Percentiles rank a stretch among this genome's conserved stretches.
phyloP scores from a whole-genome alignment of 1,284 basidiomycete species.

The Butyriboletus appendiculatus region DNA sequence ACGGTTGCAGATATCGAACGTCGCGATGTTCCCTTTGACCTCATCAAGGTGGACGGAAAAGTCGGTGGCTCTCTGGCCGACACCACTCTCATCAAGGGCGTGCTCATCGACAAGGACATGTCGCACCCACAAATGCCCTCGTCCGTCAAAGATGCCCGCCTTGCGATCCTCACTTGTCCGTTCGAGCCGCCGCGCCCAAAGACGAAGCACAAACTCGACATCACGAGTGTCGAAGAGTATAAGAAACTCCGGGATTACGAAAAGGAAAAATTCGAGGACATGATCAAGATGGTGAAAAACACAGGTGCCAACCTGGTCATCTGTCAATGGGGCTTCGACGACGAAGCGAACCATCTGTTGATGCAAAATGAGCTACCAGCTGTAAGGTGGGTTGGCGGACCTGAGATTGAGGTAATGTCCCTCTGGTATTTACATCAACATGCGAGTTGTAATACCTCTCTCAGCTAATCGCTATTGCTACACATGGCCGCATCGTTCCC shows the following conservation, averaged over 20 bases:
- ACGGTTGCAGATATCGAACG: constrained; percentile 95
- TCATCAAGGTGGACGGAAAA: constrained; percentile 99
- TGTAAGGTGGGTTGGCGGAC: constrained; percentile 99
- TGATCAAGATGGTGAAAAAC: constrained; percentile 97
- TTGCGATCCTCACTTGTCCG: constrained; percentile 98
- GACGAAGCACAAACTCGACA: constrained; percentile 99
- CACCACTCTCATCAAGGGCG: constrained; percentile 91
- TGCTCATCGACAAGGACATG: constrained; percentile 99
- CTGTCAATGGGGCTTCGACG: constrained; percentile 99
- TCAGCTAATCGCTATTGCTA: constrained; percentile 96
- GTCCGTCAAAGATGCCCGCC: constrained; percentile 82
- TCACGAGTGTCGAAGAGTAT: constrained; percentile 97
- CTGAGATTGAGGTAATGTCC: constrained; percentile 87
- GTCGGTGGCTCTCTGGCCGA: constrained; percentile 97
- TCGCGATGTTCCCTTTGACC: constrained; percentile 95
- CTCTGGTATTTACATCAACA: not conserved
- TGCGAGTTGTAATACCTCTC: constrained; percentile 1
- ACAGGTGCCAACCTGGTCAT: constrained; percentile 99
- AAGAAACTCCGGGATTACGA: constrained; percentile 95
- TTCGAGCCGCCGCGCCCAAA: constrained; percentile 99
- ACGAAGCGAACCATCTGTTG: constrained; percentile 97
- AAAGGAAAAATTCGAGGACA: constrained; percentile 93
- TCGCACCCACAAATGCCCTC: constrained; percentile 98
- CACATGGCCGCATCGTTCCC: constrained; percentile 97
- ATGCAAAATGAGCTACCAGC: constrained; percentile 98